Base-by-base conservation (phyloP, 2,329 filamentous ascomycete genomes). In the Camillea tinctor region DNA sequence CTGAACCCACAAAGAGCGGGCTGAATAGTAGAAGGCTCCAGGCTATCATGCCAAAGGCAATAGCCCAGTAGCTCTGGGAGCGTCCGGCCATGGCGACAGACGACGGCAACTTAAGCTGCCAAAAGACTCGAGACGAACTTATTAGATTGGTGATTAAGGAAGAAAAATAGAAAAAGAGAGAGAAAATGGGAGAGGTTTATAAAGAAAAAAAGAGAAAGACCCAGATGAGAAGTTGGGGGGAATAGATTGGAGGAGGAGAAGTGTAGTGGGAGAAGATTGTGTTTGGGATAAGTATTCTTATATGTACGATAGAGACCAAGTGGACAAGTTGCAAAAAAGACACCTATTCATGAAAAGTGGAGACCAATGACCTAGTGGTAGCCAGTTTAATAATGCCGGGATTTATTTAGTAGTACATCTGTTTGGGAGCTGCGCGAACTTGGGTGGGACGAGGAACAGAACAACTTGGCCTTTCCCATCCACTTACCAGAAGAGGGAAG, bases 1-100 rank as follows among this genome's bases (percentile, higher is more conserved):
- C 94, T 68, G 88, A 85, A 79, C 90, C 88, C 69, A 96, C 86
- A 74, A 98, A 89, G 67, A 97, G 84, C 69, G 93, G 93, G 66
- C 90, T 87, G 72, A 99, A 91, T 68, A 98, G 87, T 66, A 97
- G 87, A 75, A 92, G 87, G 72, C 97, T 89, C 83, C 97, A 97
- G 81, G 93, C 89, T 79, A 97, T 82, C 76, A 95, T 81, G 86
- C 92, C 93, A 84, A 97, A 83, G 88, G 89, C 82, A 82, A 93
- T 76, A 84, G 87, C 84, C 85, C 89, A 82, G 80, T 86, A 83
- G 81, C 85, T 83, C 82, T 84, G 80, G 75, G 87, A 88, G 74
- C 81, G 78, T 73, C 79, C 77, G 78, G 81, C 79, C 81, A 84
- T 84, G 64, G 67, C 68, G 63, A 36, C 57, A 23, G 56, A 54